Base-by-base conservation (phyloP, 2,329 filamentous ascomycete genomes). In the Mariannaea sp. region DNA sequence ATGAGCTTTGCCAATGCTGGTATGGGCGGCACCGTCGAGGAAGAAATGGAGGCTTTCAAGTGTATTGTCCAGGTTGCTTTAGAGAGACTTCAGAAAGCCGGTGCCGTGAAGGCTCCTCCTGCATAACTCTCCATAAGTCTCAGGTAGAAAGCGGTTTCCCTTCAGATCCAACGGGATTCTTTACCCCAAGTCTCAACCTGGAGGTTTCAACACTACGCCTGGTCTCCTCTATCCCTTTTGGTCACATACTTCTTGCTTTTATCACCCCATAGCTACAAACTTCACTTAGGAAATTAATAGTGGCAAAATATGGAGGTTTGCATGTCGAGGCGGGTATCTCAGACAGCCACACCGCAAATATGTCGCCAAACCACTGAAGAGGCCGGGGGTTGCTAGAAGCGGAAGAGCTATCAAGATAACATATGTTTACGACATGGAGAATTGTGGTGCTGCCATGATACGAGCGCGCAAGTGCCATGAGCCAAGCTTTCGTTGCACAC, bases 1-100 rank as follows among this genome's bases (percentile, higher is more conserved):
- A 85, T 95, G 65, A 90, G 87, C 61, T 85, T 97, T 58, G 82
- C 83, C 12, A 84, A 80, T 65, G 81, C 86, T 5, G 88, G 87
- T 2, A 82, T 92, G 65, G 91, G 91, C 8, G 88, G 91, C 16
- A 89, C 85, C 0, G 84, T 93, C 6, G 92, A 97, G 68, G 94
- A 97, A 77, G 93, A 97, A 75, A 92, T 97, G 85, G 91, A 93
- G 68, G 90, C 88, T 0, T 87, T 97, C 64, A 85, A 83, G 65
- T 82, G 81, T 59, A 84, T 96, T 33, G 85, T 92, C 26, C 82
- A 88, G 53, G 83, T 89, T 40, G 81, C 92, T 16, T 58, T 72
- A 6, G 65, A 57, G 12, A 65, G 60, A 49, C 65, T 75, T 10
- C 58, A 61, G 40, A 46, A 59, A 13, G 49, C 60, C 1, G 61